A percentile compares a stretch with the other conserved stretches of the same genome.
These are phyloP conservation scores for Chlamydomonas eustigma DNA, from an alignment of 139 green algal genomes.

Conservation along the genomic window DNA sequence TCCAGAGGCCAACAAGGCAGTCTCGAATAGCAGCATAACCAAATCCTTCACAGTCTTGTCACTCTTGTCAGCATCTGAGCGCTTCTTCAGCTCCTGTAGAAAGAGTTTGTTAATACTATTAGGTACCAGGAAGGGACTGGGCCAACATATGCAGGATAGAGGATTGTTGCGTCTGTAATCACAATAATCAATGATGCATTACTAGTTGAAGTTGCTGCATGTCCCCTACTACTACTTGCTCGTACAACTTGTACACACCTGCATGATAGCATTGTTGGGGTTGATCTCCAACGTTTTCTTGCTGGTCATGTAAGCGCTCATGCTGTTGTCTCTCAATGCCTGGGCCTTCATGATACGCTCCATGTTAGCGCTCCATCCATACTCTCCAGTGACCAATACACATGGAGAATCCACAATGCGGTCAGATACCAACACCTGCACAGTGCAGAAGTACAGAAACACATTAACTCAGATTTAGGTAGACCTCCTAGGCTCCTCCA, in stretches of 20 bases:
- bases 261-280: slow-evolving; percentile 95
- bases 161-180: no score
- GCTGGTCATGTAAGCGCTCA: slow-evolving; percentile 94
- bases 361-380: slow-evolving; percentile 99
- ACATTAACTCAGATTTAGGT: no score
- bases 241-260: no score
- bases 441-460: no score
- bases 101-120: no score
- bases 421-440: slow-evolving; percentile 91
- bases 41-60: slow-evolving; percentile 99
- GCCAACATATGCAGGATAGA: no score
- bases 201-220: no score
- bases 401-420: slow-evolving; percentile 98
- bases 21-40: slow-evolving; percentile 98
- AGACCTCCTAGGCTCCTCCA: no score
- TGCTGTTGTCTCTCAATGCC: slow-evolving; percentile 93
- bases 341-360: slow-evolving; percentile 99
- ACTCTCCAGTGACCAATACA: slow-evolving; percentile 99
- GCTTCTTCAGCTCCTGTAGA: slow-evolving; percentile 82
- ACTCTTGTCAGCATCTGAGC: slow-evolving; percentile 88
- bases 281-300: slow-evolving; percentile 99
- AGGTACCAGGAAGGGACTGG: no score
- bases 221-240: no score
- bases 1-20: slow-evolving; percentile 89
- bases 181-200: no score